Percentiles rank a stretch among this genome's conserved stretches.
Evolutionary conservation across 2,329 filamentous ascomycete genomes (phyloP).

Genomic region (Fusarium nurragi): DNA sequence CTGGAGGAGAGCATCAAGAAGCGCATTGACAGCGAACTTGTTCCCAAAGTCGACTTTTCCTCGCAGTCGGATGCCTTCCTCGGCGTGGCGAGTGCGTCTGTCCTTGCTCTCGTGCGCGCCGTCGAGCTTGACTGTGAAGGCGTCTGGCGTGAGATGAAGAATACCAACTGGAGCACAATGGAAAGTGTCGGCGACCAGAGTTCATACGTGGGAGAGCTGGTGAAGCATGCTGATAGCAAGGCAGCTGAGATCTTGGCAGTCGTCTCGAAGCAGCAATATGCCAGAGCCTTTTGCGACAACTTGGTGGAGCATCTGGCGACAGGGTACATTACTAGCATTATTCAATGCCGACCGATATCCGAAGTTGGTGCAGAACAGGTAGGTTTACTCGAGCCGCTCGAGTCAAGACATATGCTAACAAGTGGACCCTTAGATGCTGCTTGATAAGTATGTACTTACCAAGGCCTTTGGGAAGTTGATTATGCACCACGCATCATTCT

Average conservation of each 20-base stretch:
- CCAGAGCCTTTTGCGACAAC: conserved; percentile 93
- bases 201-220: conserved; percentile 85
- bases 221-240: conserved; percentile 76
- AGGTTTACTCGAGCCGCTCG: conserved; percentile 38
- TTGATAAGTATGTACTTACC: conserved; percentile 92
- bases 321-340: conserved; percentile 83
- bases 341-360: conserved; percentile 88
- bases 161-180: conserved; percentile 93
- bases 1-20: conserved; percentile 94
- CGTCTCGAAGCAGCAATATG: conserved; percentile 91
- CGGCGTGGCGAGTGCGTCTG: conserved; percentile 88
- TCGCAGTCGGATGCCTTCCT: conserved; percentile 95
- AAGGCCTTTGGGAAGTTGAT: conserved; percentile 79
- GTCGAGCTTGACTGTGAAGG: conserved; percentile 86
- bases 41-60: conserved; percentile 82
- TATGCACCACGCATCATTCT: conserved; percentile 65
- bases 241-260: conserved; percentile 79
- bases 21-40: conserved; percentile 83
- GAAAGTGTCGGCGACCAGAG: conserved; percentile 94
- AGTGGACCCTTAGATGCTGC: conserved; percentile 74
- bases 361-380: conserved; percentile 95
- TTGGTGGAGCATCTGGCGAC: conserved; percentile 87
- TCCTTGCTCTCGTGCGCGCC: conserved; percentile 83
- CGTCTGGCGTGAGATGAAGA: conserved; percentile 96
- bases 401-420: conserved; percentile 27